Evolutionary conservation across 2,329 filamentous ascomycete species (phyloP).

Genomic region (Corinectria fuckeliana): DNA sequence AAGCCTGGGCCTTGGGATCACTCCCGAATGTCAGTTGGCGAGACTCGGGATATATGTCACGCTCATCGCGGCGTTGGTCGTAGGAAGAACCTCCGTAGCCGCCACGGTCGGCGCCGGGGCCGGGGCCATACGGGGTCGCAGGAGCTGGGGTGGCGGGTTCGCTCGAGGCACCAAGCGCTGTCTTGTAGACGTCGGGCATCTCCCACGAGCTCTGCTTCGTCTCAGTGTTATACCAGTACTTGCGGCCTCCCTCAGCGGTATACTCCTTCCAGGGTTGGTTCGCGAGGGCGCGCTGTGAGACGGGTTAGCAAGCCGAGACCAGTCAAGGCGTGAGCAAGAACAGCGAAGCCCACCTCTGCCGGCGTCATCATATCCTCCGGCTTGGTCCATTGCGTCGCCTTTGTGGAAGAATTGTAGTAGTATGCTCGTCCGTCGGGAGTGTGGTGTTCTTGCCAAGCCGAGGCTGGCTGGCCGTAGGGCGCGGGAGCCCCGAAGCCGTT

Average conservation of each 20-base stretch:
- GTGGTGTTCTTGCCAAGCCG: conserved; percentile 80
- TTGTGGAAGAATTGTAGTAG: conserved; percentile 88
- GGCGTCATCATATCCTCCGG: conserved; percentile 86
- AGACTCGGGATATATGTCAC: conserved; percentile 56
- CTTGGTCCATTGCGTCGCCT: conserved; percentile 93
- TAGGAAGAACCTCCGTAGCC: conserved; percentile 45
- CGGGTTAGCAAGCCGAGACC: conserved; percentile 17
- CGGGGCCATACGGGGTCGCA: conserved; percentile 51
- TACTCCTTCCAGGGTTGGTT: conserved; percentile 94
- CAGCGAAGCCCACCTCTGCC: conserved; percentile 69
- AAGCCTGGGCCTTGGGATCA: conserved; percentile 62
- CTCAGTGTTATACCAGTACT: conserved; percentile 96
- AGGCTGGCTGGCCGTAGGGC: conserved; percentile 56
- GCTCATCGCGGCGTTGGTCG: conserved; percentile 47
- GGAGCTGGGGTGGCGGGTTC: conserved; percentile 51
- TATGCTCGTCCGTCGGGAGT: conserved; percentile 85
- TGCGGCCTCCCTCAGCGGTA: conserved; percentile 81
- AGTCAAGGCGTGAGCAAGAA: neutral
- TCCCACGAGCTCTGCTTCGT: conserved; percentile 94
- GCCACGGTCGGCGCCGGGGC: conserved; percentile 36
- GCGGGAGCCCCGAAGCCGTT: conserved; percentile 60
- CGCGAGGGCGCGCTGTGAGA: conserved; percentile 72
- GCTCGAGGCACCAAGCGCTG: conserved; percentile 68
- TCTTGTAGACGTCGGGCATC: conserved; percentile 84
- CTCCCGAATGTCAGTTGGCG: conserved; percentile 65